These are phyloP conservation scores for Fusarium tricinctum DNA, from an alignment of 2,329 filamentous ascomycete species.

Conservation along the genomic window DNA sequence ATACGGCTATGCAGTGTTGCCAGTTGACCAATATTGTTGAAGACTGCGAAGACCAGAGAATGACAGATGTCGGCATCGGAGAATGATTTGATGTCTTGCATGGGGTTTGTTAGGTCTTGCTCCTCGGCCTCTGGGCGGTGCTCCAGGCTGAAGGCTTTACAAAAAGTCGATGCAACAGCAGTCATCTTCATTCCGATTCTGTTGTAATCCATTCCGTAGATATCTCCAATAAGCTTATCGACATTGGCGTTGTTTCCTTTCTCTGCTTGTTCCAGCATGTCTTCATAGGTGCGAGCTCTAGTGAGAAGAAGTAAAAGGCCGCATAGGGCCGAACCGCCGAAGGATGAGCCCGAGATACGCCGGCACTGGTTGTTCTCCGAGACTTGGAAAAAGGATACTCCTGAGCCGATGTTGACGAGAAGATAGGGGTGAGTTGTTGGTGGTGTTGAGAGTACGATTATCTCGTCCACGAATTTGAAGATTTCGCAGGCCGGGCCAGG, in stretches of 20 bases:
- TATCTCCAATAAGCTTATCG: slow-evolving; percentile 97
- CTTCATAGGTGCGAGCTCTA: slow-evolving; percentile 91
- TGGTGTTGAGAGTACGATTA: slow-evolving; percentile 88
- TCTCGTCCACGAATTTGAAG: slow-evolving; percentile 91
- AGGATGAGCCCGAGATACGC: slow-evolving; percentile 92
- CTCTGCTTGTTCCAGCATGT: slow-evolving; percentile 94
- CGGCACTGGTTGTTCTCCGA: slow-evolving; percentile 87
- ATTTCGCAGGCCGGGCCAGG: slow-evolving; percentile 73
- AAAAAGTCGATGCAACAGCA: slow-evolving; percentile 95
- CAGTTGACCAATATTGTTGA: slow-evolving; percentile 98
- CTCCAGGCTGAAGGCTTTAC: slow-evolving; percentile 95
- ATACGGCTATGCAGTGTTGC: slow-evolving; percentile 96
- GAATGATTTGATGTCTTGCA: slow-evolving; percentile 68
- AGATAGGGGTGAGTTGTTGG: slow-evolving; percentile 93
- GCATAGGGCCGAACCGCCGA: slow-evolving; percentile 96
- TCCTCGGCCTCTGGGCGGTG: slow-evolving; percentile 81
- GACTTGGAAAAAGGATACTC: slow-evolving; percentile 97
- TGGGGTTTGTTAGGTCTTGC: slow-evolving; percentile 73
- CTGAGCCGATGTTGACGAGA: slow-evolving; percentile 97
- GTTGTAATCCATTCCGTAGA: slow-evolving; percentile 94
- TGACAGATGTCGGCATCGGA: slow-evolving; percentile 87
- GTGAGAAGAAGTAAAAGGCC: slow-evolving; percentile 93
- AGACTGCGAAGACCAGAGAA: slow-evolving; percentile 93
- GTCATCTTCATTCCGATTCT: slow-evolving; percentile 97
- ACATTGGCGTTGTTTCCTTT: slow-evolving; percentile 92